Conservation (phyloP, 352 stramenopile genomes). For the Pythium pyrilobum region DNA sequence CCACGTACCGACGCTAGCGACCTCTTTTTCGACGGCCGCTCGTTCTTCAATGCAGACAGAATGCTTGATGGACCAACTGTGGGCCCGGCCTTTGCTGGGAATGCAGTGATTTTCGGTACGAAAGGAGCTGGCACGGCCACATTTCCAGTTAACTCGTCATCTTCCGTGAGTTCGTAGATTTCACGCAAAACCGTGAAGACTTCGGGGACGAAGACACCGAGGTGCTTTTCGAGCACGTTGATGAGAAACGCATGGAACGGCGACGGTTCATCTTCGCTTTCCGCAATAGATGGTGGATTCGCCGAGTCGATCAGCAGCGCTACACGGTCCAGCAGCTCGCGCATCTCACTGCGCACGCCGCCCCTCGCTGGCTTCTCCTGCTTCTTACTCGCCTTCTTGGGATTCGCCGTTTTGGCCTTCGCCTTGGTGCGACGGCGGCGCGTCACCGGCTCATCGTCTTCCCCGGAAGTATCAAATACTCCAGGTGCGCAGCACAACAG, state of each 20-base stretch:
- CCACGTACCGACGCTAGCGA: conserved; percentile 9
- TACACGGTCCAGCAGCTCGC: conserved; percentile 61
- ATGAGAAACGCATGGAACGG: conserved; percentile 71
- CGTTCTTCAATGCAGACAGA: conserved; percentile 55
- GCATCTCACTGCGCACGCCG: conserved; percentile 34
- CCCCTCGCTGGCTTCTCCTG: conserved; percentile 42
- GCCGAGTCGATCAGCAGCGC: conserved; percentile 69
- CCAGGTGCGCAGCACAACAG: conserved; percentile 29
- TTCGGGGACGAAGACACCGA: conserved; percentile 37
- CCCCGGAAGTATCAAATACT: neutral
- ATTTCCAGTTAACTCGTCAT: too few species aligned
- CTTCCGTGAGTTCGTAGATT: conserved; percentile 55
- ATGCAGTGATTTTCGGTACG: too few species aligned
- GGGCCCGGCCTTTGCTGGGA: neutral
- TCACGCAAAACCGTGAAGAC: conserved; percentile 45
- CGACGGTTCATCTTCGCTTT: conserved; percentile 55
- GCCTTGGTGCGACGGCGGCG: neutral
- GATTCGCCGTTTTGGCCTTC: neutral
- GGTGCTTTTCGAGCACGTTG: conserved; percentile 34
- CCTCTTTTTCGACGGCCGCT: conserved; percentile 21
- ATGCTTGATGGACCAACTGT: conserved; percentile 33
- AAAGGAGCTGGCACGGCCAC: too few species aligned
- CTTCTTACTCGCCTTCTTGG: conserved; percentile 14
- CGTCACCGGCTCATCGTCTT: neutral
- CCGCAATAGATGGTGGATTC: conserved; percentile 53